Conservation (phyloP, 1,139 yeast genomes). For the Candida glucosophila region DNA sequence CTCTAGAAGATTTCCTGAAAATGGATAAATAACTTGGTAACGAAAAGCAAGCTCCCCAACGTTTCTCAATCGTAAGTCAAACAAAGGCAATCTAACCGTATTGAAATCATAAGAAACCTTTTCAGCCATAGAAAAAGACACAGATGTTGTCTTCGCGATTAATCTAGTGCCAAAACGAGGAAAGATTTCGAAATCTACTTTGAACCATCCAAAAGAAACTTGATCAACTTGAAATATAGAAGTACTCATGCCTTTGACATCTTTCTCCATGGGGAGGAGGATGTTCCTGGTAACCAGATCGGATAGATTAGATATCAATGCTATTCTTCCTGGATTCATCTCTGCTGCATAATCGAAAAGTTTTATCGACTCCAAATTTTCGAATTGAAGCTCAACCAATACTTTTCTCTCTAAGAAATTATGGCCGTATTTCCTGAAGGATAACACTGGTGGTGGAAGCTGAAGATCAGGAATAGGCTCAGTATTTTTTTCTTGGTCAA, state of each 20-base stretch:
- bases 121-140: slow-evolving; percentile 37
- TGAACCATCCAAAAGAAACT: slow-evolving; percentile 54
- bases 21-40: slow-evolving; percentile 85
- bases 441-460: slow-evolving; percentile 93
- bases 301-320: slow-evolving; percentile 59
- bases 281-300: slow-evolving; percentile 85
- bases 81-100: slow-evolving; percentile 59
- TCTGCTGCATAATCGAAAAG: slow-evolving; percentile 39
- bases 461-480: slow-evolving; percentile 70
- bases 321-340: slow-evolving; percentile 49
- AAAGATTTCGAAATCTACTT: slow-evolving; percentile 82
- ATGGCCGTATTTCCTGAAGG: slow-evolving; percentile 89
- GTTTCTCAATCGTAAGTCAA: slow-evolving; percentile 72
- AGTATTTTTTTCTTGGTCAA: slow-evolving; percentile 18
- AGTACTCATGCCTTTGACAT: slow-evolving; percentile 41
- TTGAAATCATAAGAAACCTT: slow-evolving; percentile 40
- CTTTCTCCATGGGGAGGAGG: slow-evolving; percentile 68
- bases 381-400: slow-evolving; percentile 64
- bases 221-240: slow-evolving; percentile 83
- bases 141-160: slow-evolving; percentile 81
- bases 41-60: slow-evolving; percentile 75
- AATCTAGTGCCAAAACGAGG: slow-evolving; percentile 92
- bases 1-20: slow-evolving; percentile 75
- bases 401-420: slow-evolving; percentile 87
- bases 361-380: slow-evolving; percentile 44